Base-by-base conservation (phyloP, 306 rosid genomes). In the Ochetophila trinervis region DNA sequence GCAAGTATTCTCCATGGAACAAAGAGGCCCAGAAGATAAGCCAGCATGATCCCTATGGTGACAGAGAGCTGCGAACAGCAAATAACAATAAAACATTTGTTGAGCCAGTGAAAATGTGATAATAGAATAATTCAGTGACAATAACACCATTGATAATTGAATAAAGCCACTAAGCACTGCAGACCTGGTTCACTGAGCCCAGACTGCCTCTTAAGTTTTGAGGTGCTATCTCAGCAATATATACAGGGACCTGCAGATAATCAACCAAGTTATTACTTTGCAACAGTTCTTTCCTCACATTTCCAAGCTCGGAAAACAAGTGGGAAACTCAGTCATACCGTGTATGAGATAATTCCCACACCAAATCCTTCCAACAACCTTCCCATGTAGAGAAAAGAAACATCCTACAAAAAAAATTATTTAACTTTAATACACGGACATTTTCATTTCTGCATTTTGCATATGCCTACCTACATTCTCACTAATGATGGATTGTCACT, bases 341-440 rank as follows among this genome's bases (percentile, higher is more conserved):
- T 82, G 66, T 93, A 90, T 30, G 99, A 93, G 76, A 93, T 90
- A 53, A 93, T 77, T 53, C 99, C 99, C n/a, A 93, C 96, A 1
- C 99, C 99, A 63, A 93, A 93, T 8, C 99, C 99, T 83, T 93
- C 99, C 88, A 93, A 77, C 84, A 93, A 76, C 74, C 99, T 86
- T 79, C 99, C 99, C 91, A 93, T 77, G 78, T 90, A 90, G 20
- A 93, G 96, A 81, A 93, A 93, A 72, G 99, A 90, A 70, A 82
- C 22, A 78, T 93, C 99, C 99, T 93, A 75, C 63, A 73, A 40
- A 60, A 73, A 45, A 64, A 12, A 63, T 37, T 55, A 74, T 4
- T 32, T 4, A 60, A 67, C 63, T 53, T 16, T 17, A 36, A 57
- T 58, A 65, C 40, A 61, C 62, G 56, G 20, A 59, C 35, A 45